Evolutionary conservation across 2,329 filamentous ascomycete genomes (phyloP), one percentile per base, ranked within the genome.

Genomic region (Colletotrichum chlorophyti): DNA sequence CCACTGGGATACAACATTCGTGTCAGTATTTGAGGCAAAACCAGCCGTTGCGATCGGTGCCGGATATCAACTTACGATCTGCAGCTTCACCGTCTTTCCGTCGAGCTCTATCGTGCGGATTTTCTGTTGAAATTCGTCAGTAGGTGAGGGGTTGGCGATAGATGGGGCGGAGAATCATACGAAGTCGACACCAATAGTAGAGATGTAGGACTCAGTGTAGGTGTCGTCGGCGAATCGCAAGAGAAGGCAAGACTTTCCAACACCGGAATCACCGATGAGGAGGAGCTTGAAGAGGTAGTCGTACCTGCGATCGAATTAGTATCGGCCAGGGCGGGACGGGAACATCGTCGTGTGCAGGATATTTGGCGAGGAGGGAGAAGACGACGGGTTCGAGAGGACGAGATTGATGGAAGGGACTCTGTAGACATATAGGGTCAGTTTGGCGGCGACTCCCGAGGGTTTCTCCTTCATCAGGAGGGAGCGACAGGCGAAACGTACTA

Each of bases 241-340:
- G 68, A 99, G 85, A 82, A 99, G 79, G 81, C 95, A 99, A 74
- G 95, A 99, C 90, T 99, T 99, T 90, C 95, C 95, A 73, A 99
- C 95, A 88, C 95, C 95, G 77, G 95, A 99, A 79, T 99, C 95
- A 80, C 95, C 95, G 88, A 99, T 99, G 83, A 99, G 94, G 79
- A 99, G 91, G 67, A 99, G 93, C 89, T 99, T 99, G 89, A 99
- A 99, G 74, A 99, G 93, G 79, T 99, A 99, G 78, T 99, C 95
- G 91, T 99, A 99, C 95, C 95, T 98, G 74, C 60, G 55, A 45
- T 21, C 23, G 42, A 59, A 62, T 75, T 57, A 73, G 69, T 46
- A 32, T 43, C 27, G 37, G 34, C 50, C 47, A 53, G 57, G 32
- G 40, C 53, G 27, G 31, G 40, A 32, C 6, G 32, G 15, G 14